Conservation (phyloP, 2,329 filamentous ascomycete genomes). For the Aspergillus fijiensis region DNA sequence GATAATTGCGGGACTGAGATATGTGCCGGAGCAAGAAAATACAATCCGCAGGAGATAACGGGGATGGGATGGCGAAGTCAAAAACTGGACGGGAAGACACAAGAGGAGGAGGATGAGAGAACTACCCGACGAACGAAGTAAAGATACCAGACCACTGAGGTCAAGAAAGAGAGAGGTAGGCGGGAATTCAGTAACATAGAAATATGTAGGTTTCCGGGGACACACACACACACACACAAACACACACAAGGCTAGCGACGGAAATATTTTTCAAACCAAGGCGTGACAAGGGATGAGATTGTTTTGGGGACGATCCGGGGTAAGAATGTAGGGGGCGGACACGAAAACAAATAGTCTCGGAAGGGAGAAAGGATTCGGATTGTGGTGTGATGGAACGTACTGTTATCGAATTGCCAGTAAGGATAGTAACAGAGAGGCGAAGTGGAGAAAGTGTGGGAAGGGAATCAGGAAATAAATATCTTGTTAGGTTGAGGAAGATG, state of each 20-base stretch:
- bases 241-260: background rate
- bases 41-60: too few relatives aligned
- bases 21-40: background rate
- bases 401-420: background rate
- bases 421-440: background rate
- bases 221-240: too few relatives aligned
- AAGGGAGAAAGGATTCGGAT: background rate
- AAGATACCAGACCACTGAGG: background rate
- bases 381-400: background rate
- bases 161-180: background rate
- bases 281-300: conserved; percentile 1
- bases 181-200: background rate
- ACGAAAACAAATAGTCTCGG: conserved; percentile 2
- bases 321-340: conserved; percentile 8
- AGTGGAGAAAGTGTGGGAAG: background rate
- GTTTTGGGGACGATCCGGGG: conserved; percentile 6
- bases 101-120: background rate
- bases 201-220: background rate
- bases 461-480: background rate
- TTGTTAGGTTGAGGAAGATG: background rate
- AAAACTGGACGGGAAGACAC: background rate
- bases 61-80: background rate
- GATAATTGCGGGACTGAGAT: background rate
- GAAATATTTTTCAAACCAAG: background rate
- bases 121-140: background rate